These are phyloP conservation scores for Pichia scutulata DNA, from an alignment of 805 yeast genomes.

Conservation along the genomic window DNA sequence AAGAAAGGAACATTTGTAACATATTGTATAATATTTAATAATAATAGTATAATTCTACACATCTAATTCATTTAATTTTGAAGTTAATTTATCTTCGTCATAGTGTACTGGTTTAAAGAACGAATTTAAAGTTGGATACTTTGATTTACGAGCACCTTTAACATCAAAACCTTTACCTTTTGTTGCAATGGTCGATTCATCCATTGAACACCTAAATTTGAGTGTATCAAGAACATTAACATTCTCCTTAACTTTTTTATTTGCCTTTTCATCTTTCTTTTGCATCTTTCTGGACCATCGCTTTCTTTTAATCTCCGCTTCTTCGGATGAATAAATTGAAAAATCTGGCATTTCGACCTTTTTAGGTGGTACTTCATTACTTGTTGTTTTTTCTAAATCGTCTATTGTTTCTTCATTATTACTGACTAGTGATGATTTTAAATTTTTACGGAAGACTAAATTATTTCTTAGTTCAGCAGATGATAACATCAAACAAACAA, in stretches of 20 bases:
- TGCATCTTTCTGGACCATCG: constrained; percentile 1
- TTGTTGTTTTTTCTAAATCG: neutral
- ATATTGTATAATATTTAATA: neutral
- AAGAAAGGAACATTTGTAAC: neutral
- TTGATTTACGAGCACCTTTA: neutral
- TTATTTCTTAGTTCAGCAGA: constrained; percentile 23
- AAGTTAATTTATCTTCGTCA: constrained; percentile 2
- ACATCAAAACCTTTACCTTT: constrained; percentile 1
- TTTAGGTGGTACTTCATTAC: neutral
- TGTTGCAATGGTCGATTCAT: constrained; percentile 11
- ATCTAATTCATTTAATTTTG: constrained; percentile 8
- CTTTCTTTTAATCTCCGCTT: constrained; percentile 1
- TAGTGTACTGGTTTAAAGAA: constrained; percentile 12
- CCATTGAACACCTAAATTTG: constrained; percentile 14
- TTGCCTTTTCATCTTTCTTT: constrained; percentile 3
- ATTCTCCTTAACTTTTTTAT: constrained; percentile 1
- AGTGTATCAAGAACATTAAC: neutral
- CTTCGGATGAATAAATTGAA: neutral
- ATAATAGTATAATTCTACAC: neutral
- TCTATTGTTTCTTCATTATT: neutral
- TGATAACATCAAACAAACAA: constrained; percentile 21
- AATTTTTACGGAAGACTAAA: constrained; percentile 6
- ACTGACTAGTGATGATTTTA: neutral
- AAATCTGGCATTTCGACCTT: constrained; percentile 1
- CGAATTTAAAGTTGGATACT: constrained; percentile 9